These are phyloP conservation scores for Globisporangium paddicum DNA, from an alignment of 352 stramenopile genomes.

Conservation along the genomic window DNA sequence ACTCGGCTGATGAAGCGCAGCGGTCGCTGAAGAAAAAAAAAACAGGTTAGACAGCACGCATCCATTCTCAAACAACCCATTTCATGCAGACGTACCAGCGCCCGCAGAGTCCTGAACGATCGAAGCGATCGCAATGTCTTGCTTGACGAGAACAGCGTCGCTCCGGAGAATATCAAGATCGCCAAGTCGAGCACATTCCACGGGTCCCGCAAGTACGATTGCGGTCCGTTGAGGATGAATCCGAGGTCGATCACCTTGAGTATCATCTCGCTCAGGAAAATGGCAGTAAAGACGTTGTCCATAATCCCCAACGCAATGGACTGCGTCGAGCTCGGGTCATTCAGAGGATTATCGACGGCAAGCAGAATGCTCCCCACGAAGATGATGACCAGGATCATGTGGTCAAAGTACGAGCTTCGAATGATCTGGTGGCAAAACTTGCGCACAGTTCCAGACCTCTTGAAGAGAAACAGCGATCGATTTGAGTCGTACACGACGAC, in stretches of 20 bases:
- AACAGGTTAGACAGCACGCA: not conserved
- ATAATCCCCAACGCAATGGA: slow-evolving; percentile 23
- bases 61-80: not conserved
- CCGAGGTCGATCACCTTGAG: slow-evolving; percentile 72
- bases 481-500: slow-evolving; percentile 18
- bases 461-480: slow-evolving; percentile 30
- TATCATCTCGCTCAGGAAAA: slow-evolving; percentile 72
- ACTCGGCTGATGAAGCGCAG: slow-evolving; percentile 67
- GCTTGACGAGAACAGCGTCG: slow-evolving; percentile 34
- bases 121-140: slow-evolving; percentile 44
- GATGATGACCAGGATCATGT: slow-evolving; percentile 59
- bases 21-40: slow-evolving; percentile 21
- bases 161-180: slow-evolving; percentile 51
- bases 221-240: slow-evolving; percentile 43
- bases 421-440: slow-evolving; percentile 21
- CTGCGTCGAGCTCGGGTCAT: slow-evolving; percentile 30
- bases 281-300: slow-evolving; percentile 44
- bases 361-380: slow-evolving; percentile 54
- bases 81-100: slow-evolving; percentile 31
- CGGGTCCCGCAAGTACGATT: slow-evolving; percentile 55
- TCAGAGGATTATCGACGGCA: slow-evolving; percentile 58
- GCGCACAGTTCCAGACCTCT: slow-evolving; percentile 14
- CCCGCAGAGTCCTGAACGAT: slow-evolving; percentile 60
- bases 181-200: slow-evolving; percentile 81
- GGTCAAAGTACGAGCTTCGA: slow-evolving; percentile 43